Conservation (phyloP, 306 rosid species). For the Sphenostylis stenocarpa region DNA sequence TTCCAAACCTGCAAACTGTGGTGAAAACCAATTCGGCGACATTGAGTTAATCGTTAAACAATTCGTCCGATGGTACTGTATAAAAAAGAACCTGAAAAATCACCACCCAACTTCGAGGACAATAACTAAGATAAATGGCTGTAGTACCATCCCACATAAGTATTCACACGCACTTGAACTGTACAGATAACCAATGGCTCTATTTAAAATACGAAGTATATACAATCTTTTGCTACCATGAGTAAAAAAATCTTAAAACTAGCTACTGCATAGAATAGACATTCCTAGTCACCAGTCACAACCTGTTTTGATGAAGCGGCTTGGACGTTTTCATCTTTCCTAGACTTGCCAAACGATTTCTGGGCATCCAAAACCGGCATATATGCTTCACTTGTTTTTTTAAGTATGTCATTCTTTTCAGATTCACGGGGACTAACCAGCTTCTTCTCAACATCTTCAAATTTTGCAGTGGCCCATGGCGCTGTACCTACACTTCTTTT, state of each 20-base stretch:
- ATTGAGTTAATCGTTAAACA: no score
- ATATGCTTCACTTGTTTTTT: conserved; percentile 62
- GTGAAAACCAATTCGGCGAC: no score
- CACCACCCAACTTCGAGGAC: not conserved
- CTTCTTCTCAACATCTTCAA: conserved; percentile 83
- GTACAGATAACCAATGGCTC: not conserved
- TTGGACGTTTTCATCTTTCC: conserved; percentile 55
- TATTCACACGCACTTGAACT: not conserved
- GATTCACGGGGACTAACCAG: conserved; percentile 69
- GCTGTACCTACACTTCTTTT: conserved; percentile 66
- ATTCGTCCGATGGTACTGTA: no score
- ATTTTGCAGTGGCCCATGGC: conserved; percentile 91
- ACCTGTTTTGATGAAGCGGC: conserved; percentile 35
- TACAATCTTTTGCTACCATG: conserved; percentile 4
- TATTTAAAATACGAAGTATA: conserved; percentile 20
- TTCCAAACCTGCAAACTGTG: no score
- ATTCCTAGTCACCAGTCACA: conserved; percentile 44
- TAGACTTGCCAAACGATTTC: conserved; percentile 61
- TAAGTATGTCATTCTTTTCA: conserved; percentile 44
- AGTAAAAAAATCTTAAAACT: not conserved
- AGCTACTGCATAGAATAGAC: not conserved
- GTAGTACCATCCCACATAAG: not conserved
- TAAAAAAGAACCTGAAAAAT: not conserved
- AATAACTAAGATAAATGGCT: not conserved
- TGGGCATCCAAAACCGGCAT: conserved; percentile 63